Percentiles rank a stretch among this genome's conserved stretches.
Evolutionary conservation across 2,329 filamentous ascomycete genomes (phyloP).

Genomic region (Colletotrichum sp.): DNA sequence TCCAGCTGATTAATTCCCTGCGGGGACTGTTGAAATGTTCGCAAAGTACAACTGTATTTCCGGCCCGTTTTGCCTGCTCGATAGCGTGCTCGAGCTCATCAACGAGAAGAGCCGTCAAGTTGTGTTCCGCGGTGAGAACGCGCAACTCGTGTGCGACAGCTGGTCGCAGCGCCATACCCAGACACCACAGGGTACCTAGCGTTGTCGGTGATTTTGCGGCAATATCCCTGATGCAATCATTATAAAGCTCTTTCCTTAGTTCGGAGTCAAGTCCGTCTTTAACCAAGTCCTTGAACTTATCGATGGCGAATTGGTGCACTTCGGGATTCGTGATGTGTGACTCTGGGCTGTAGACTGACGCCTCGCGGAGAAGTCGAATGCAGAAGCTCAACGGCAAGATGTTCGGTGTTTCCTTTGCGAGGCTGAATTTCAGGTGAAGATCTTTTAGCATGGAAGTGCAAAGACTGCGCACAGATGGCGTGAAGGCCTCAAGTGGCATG

Average conservation of each 20-base stretch:
- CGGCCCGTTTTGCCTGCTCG: slow-evolving; percentile 39
- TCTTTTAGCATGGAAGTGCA: slow-evolving; percentile 61
- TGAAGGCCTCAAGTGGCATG: slow-evolving; percentile 68
- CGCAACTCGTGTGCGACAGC: slow-evolving; percentile 56
- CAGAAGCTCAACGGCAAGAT: slow-evolving; percentile 55
- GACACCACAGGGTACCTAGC: slow-evolving; percentile 74
- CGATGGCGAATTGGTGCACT: slow-evolving; percentile 66
- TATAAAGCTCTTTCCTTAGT: slow-evolving; percentile 66
- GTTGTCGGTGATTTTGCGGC: slow-evolving; percentile 64
- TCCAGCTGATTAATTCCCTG: slow-evolving; percentile 59
- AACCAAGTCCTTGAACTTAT: slow-evolving; percentile 66
- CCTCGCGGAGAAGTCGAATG: slow-evolving; percentile 74
- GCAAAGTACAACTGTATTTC: slow-evolving; percentile 48
- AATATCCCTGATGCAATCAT: slow-evolving; percentile 72
- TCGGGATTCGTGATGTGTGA: slow-evolving; percentile 62
- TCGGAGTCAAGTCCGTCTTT: slow-evolving; percentile 54
- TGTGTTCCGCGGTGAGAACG: slow-evolving; percentile 63
- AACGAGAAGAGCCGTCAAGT: slow-evolving; percentile 65
- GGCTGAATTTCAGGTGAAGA: slow-evolving; percentile 46
- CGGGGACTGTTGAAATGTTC: slow-evolving; percentile 55
- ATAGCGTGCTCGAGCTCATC: slow-evolving; percentile 67
- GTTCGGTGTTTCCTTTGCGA: slow-evolving; percentile 35
- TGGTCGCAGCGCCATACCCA: slow-evolving; percentile 54
- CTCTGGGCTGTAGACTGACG: slow-evolving; percentile 60
- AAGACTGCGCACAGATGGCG: slow-evolving; percentile 63